Base-by-base conservation (phyloP, 768 basidiomycete genomes). In the Lactifluus hygrophoroides region DNA sequence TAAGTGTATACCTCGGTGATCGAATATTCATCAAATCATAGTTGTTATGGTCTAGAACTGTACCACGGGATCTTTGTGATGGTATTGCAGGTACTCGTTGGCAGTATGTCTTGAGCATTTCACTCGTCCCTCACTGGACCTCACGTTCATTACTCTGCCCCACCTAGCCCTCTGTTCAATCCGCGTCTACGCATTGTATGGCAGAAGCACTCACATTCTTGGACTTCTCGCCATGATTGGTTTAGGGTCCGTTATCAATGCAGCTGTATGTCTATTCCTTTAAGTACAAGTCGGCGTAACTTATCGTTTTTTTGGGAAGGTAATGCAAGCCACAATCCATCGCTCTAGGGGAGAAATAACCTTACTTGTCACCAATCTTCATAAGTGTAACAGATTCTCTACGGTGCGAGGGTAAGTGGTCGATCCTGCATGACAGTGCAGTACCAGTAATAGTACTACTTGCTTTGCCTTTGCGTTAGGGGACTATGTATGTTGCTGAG, bases 101-200 rank as follows among this genome's bases (percentile, higher is more conserved):
- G 42, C 19, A 4, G 58, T 60, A 60, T 16, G 58, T 49, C 0
- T 21, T 2, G n/a, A 8, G 40, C 19, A 13, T 4, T 45, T 11
- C 10, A 10, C 14, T 19, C 40, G 10, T 14, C 17, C 2, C 35
- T 35, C 9, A n/a, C 23, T 34, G 5, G 6, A 16, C 40, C 32
- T 37, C 25, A 37, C 19, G 21, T 17, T 34, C 7, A 32, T 14
- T 1, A 7, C n/a, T n/a, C n/a, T n/a, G n/a, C 17, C 47, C 14
- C 30, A 6, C 19, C 5, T 2, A 60, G 58, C 9, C 3, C 52
- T 60, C 14, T 45, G 47, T 13, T 0, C 50, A 6, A 16, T 55
- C 34, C 58, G 58, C 42, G 58, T 60, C 32, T 25, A 60, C 8
- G 58, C 53, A 2, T 32, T 60, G 11, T 60, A 45, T 19, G 47